A percentile compares a stretch with the other conserved stretches of the same genome.
phyloP scores from a whole-genome alignment of 495 filamentous ascomycete species.

The Bombardia bombarda region DNA sequence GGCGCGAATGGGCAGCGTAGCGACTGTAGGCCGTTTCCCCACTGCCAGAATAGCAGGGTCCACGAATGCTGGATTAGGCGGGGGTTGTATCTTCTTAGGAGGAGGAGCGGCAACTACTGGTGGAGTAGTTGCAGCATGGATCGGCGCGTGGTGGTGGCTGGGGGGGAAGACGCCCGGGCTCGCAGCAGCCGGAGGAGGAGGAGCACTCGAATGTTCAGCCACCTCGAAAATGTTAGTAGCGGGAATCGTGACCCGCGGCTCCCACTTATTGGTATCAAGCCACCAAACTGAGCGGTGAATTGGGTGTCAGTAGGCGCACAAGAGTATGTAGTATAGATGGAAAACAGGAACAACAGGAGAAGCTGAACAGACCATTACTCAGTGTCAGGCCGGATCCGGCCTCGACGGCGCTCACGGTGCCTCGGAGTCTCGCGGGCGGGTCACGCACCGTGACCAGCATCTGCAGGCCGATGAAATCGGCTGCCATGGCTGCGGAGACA shows the following conservation, averaged over 20 bases:
- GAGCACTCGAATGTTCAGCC: constrained; percentile 16
- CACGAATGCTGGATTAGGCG: constrained; percentile 27
- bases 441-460: constrained; percentile 66
- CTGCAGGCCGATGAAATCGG: constrained; percentile 69
- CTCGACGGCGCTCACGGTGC: constrained; percentile 62
- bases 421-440: constrained; percentile 59
- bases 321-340: not conserved
- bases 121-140: too few species aligned
- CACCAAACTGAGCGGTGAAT: constrained; percentile 14
- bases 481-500: constrained; percentile 16
- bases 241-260: constrained; percentile 26
- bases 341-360: not conserved
- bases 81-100: not conserved
- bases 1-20: constrained; percentile 7
- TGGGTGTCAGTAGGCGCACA: not conserved
- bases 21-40: constrained; percentile 29
- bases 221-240: constrained; percentile 33
- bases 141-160: too few species aligned
- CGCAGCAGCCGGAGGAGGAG: constrained; percentile 1
- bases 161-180: not conserved
- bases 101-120: not conserved
- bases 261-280: constrained; percentile 21
- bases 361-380: constrained; percentile 57
- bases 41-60: constrained; percentile 50
- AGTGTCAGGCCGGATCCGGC: constrained; percentile 68